These are phyloP conservation scores for Lachnum nothofagi DNA, from an alignment of 2,329 filamentous ascomycete genomes.

Conservation along the genomic window DNA sequence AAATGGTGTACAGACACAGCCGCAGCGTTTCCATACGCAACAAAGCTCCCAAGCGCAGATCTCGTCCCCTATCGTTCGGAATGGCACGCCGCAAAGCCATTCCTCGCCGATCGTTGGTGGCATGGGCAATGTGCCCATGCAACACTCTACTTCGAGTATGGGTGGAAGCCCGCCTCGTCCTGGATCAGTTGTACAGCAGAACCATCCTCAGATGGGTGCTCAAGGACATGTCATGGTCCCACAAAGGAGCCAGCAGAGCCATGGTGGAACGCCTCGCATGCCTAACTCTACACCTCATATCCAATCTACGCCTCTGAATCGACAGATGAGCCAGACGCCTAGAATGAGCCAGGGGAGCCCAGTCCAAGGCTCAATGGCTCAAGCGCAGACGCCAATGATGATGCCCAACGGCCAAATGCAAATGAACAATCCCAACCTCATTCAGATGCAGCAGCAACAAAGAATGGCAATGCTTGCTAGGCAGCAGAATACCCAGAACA, in stretches of 20 bases:
- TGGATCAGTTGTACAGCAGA: slow-evolving; percentile 57
- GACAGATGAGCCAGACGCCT: slow-evolving; percentile 52
- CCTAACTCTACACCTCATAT: slow-evolving; percentile 58
- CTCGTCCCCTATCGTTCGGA: slow-evolving; percentile 62
- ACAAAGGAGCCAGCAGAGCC: slow-evolving; percentile 62
- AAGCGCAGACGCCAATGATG: slow-evolving; percentile 51
- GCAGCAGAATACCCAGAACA: slow-evolving; percentile 35
- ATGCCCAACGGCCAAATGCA: slow-evolving; percentile 41
- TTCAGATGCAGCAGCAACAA: slow-evolving; percentile 27
- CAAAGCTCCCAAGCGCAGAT: slow-evolving; percentile 56
- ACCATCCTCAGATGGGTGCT: slow-evolving; percentile 50
- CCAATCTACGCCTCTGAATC: slow-evolving; percentile 55
- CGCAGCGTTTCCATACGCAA: slow-evolving; percentile 38
- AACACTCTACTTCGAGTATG: slow-evolving; percentile 61
- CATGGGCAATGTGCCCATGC: slow-evolving; percentile 49
- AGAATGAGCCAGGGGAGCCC: slow-evolving; percentile 60
- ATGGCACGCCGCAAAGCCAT: slow-evolving; percentile 59
- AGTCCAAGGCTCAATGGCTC: slow-evolving; percentile 54
- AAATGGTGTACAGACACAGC: slow-evolving; percentile 35
- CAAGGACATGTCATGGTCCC: slow-evolving; percentile 60
- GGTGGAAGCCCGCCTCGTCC: slow-evolving; percentile 63
- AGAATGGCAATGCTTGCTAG: slow-evolving; percentile 15
- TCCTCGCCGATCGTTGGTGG: slow-evolving; percentile 60
- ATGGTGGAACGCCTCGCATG: slow-evolving; percentile 60
- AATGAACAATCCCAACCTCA: slow-evolving; percentile 31